Percentiles rank a stretch among this genome's conserved stretches.
Evolutionary conservation across 208 protist genomes (phyloP).

Genomic region (Sergeia podlipaevii): DNA sequence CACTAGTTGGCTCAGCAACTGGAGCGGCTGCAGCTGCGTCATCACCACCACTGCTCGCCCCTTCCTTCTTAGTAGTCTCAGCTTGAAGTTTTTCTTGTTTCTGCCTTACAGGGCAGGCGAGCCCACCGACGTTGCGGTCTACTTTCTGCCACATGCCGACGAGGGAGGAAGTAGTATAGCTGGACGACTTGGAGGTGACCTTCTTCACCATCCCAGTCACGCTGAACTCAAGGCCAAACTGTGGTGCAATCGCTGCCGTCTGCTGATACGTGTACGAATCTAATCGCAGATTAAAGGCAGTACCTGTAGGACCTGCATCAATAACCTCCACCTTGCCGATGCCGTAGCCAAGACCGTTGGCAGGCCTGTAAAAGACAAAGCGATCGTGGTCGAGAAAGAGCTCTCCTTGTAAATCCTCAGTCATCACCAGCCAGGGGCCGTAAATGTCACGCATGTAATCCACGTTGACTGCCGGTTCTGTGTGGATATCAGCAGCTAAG

Average conservation of each 20-base stretch:
- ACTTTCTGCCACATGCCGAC: constrained; percentile 57
- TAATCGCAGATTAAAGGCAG: constrained; percentile 61
- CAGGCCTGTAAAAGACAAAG: constrained; percentile 82
- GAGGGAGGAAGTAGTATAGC: constrained; percentile 78
- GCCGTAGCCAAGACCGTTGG: constrained; percentile 83
- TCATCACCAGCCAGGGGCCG: constrained; percentile 87
- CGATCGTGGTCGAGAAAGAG: constrained; percentile 84
- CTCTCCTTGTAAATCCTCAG: constrained; percentile 82
- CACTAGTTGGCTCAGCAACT: constrained; percentile 14
- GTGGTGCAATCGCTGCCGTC: constrained; percentile 38
- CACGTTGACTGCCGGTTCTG: constrained; percentile 41
- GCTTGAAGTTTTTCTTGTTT: neutral
- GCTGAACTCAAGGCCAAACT: constrained; percentile 27
- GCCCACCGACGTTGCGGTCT: constrained; percentile 20
- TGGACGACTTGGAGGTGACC: constrained; percentile 40
- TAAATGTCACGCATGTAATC: constrained; percentile 67
- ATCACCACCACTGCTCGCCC: neutral
- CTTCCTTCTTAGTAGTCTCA: neutral
- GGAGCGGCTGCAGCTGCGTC: too few species aligned
- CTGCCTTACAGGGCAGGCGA: neutral
- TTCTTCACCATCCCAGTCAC: constrained; percentile 69
- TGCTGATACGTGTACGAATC: constrained; percentile 77
- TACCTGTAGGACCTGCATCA: constrained; percentile 31
- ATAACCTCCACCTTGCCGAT: constrained; percentile 61
- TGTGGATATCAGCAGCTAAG: constrained; percentile 53